Percentiles rank a stretch among this genome's conserved stretches.
Conservation (phyloP, 2,329 filamentous ascomycete species). For the Ascochyta viciae-villosae region DNA sequence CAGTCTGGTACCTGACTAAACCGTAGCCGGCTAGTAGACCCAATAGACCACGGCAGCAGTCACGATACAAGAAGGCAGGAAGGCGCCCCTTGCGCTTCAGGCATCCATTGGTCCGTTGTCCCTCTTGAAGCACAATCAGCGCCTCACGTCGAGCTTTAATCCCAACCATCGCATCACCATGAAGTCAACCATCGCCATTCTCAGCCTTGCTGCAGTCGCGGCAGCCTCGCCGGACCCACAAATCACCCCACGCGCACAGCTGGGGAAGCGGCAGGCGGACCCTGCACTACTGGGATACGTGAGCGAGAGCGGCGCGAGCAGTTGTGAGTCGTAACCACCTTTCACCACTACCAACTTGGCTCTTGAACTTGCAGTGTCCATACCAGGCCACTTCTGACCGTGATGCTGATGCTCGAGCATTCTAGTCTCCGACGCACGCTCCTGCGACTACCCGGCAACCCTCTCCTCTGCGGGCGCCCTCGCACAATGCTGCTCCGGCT, state of each 20-base stretch:
- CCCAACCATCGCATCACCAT: conserved; percentile 7
- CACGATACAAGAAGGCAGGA: conserved; percentile 3
- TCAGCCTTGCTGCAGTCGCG: conserved; percentile 17
- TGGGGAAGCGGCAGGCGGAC: conserved; percentile 28
- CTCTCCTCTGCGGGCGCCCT: conserved; percentile 28
- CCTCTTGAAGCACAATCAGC: no score
- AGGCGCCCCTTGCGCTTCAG: not conserved
- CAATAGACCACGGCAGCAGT: conserved; percentile 2
- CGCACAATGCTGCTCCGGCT: conserved; percentile 31
- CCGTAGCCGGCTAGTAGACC: not conserved
- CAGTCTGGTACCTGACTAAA: conserved; percentile 9
- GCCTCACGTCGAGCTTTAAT: no score
- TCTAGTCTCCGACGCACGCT: conserved; percentile 28
- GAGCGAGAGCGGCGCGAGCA: conserved; percentile 22
- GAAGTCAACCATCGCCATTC: conserved; percentile 16
- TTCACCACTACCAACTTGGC: not conserved
- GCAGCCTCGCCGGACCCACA: conserved; percentile 25
- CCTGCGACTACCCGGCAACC: conserved; percentile 35
- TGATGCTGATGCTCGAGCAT: no score
- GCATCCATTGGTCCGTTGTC: not conserved
- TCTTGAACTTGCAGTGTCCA: not conserved
- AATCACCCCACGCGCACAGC: conserved; percentile 29
- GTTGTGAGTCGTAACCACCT: conserved; percentile 21
- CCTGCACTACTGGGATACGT: conserved; percentile 32
- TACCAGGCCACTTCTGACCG: no score